These are phyloP conservation scores for Malus sieversii DNA, from an alignment of 306 rosid genomes.

Conservation along the genomic window DNA sequence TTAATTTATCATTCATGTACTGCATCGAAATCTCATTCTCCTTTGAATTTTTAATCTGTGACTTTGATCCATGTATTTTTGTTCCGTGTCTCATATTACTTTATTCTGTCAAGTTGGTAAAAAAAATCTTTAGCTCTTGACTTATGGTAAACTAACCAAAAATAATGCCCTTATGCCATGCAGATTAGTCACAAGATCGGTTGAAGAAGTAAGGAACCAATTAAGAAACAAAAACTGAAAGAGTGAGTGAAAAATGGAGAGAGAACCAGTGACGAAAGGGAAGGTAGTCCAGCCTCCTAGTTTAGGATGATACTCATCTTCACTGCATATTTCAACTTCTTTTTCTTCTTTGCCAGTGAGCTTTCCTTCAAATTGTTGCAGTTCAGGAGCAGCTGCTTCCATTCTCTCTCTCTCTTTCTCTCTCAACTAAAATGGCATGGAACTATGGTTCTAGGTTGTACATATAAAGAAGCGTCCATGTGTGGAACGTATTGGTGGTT, in stretches of 20 bases:
- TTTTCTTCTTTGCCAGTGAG: not conserved
- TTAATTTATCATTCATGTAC: too few species aligned
- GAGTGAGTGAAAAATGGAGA: not conserved
- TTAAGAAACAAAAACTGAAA: not conserved
- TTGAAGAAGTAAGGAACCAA: too few species aligned
- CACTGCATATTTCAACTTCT: not conserved
- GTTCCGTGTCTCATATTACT: too few species aligned
- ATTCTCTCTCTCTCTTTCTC: not conserved
- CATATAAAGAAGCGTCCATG: not conserved
- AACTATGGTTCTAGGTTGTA: not conserved
- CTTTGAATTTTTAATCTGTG: too few species aligned
- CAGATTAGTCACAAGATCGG: too few species aligned
- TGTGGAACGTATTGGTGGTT: not conserved
- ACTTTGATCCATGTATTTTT: too few species aligned
- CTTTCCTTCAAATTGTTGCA: not conserved
- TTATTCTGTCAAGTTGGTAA: too few species aligned
- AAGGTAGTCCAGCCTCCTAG: constrained; percentile 40
- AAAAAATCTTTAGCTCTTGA: too few species aligned
- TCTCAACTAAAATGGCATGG: not conserved
- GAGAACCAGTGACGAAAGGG: constrained; percentile 33
- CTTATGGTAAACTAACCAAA: too few species aligned
- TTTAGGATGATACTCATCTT: not conserved
- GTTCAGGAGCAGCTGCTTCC: not conserved
- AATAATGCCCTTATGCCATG: too few species aligned
- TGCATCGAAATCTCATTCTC: too few species aligned